These are phyloP conservation scores for Chaetomium cochliodes DNA, from an alignment of 495 filamentous ascomycete genomes.

Conservation along the genomic window DNA sequence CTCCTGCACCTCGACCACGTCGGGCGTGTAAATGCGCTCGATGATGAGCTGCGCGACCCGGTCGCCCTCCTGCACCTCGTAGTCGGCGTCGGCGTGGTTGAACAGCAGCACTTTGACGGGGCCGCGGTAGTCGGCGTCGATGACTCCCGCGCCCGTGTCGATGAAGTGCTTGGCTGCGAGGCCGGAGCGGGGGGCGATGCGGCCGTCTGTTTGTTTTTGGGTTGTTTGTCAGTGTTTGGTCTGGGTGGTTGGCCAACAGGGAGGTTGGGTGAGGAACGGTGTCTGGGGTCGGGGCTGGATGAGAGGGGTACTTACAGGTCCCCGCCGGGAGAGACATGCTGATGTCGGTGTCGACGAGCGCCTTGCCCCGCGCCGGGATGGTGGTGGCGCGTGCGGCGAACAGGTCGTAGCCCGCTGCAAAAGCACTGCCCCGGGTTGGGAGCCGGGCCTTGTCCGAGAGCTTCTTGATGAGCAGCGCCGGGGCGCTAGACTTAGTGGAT, in stretches of 20 bases:
- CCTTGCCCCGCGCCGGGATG: conserved; percentile 80
- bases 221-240: not conserved
- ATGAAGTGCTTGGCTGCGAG: conserved; percentile 93
- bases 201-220: conserved; percentile 62
- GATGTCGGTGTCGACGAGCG: conserved; percentile 84
- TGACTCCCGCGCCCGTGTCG: conserved; percentile 90
- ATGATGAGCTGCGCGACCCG: conserved; percentile 89
- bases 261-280: too few species aligned
- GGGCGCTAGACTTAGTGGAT: too few species aligned
- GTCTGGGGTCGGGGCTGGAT: too few species aligned
- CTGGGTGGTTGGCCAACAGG: not conserved
- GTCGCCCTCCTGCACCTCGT: conserved; percentile 79
- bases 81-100: conserved; percentile 83
- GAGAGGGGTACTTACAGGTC: conserved; percentile 61
- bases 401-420: conserved; percentile 91
- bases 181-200: conserved; percentile 87
- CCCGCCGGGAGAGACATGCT: conserved; percentile 82
- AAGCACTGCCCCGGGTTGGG: conserved; percentile 84
- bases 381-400: conserved; percentile 69
- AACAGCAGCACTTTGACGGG: conserved; percentile 92
- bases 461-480: conserved; percentile 79
- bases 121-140: conserved; percentile 95
- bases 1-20: conserved; percentile 81
- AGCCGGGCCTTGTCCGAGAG: conserved; percentile 67
- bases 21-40: conserved; percentile 90